Evolutionary conservation across 306 rosid species (phyloP), one percentile per base, ranked within the genome.

Genomic region (Pachyrhizus erosus): DNA sequence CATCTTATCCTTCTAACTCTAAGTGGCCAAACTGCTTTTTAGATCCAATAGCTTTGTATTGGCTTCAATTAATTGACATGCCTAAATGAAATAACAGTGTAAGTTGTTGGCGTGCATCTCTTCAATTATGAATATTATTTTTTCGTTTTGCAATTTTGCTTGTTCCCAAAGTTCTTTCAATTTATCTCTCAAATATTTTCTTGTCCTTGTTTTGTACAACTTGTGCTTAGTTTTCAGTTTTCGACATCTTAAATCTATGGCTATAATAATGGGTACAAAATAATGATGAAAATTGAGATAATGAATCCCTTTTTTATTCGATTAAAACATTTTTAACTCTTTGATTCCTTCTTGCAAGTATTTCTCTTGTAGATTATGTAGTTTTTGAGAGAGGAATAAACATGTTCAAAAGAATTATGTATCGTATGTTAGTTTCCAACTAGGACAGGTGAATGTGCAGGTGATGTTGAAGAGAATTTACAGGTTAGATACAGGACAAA

Each of bases 1-100:
- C 45, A 54, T 79, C 76, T 79, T 79, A 79, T 79, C 83, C 27
- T 64, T 60, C 23, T 57, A 27, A 37, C 17, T 34, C 37, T 42
- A 37, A 37, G 10, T 37, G 42, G 1, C 61, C 73, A 46, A 20
- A 76, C 23, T 45, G 14, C 26, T 27, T 42, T 20, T 49, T n/a
- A 23, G 31, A 70, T 34, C 24, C n/a, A 18, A 62, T 18, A 24
- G 57, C 57, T 26, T 52, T 49, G 15, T 3, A 29, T 13, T 82
- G 45, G 34, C 60, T 31, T 1, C 13, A 74, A 26, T 73, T 49
- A 64, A 37, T 48, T 62, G 24, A 73, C 68, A 67, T 14, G 23
- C 49, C 9, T 58, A 58, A 58, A 57, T 55, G 37, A 15, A 42
- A 70, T 40, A 4, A 70, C 33, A 70, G 26, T 42, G 13, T 29